Evolutionary conservation across 2,329 filamentous ascomycete species (phyloP).

Genomic region (Ophiognomonia clavigignenti-juglandacearum): DNA sequence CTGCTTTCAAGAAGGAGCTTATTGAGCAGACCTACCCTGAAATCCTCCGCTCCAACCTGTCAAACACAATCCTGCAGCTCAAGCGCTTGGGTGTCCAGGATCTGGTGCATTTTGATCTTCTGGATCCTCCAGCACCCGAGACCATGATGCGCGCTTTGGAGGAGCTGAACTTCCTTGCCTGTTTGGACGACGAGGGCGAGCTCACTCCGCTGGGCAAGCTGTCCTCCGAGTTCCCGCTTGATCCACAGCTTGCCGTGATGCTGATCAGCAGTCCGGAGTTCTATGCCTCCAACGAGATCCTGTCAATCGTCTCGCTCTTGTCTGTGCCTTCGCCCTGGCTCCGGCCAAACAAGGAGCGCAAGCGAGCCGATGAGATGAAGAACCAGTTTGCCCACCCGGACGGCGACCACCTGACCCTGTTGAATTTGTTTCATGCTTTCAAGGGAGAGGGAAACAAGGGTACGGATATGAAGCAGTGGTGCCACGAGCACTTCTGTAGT

Average conservation of each 20-base stretch:
- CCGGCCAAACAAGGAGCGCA: slow-evolving; percentile 77
- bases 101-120: slow-evolving; percentile 95
- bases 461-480: slow-evolving; percentile 81
- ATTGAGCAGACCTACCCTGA: slow-evolving; percentile 97
- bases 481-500: slow-evolving; percentile 92
- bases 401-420: slow-evolving; percentile 90
- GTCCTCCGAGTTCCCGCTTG: slow-evolving; percentile 92
- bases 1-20: slow-evolving; percentile 94
- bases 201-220: slow-evolving; percentile 80
- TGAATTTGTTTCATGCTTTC: slow-evolving; percentile 98
- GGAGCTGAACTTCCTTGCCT: slow-evolving; percentile 95
- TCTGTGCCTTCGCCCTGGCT: slow-evolving; percentile 94
- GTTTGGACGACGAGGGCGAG: slow-evolving; percentile 93
- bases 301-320: slow-evolving; percentile 88
- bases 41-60: slow-evolving; percentile 88
- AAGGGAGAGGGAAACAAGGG: slow-evolving; percentile 65
- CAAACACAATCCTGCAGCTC: slow-evolving; percentile 90
- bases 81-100: slow-evolving; percentile 97
- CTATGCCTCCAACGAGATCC: slow-evolving; percentile 96
- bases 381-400: slow-evolving; percentile 85
- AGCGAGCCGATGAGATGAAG: slow-evolving; percentile 97
- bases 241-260: slow-evolving; percentile 94
- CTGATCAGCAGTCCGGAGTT: slow-evolving; percentile 96
- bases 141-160: slow-evolving; percentile 97
- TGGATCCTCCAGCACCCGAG: slow-evolving; percentile 97